Evolutionary conservation across 257 asterid species (phyloP), one percentile per base, ranked within the genome.

Genomic region (Petunia secreta): DNA sequence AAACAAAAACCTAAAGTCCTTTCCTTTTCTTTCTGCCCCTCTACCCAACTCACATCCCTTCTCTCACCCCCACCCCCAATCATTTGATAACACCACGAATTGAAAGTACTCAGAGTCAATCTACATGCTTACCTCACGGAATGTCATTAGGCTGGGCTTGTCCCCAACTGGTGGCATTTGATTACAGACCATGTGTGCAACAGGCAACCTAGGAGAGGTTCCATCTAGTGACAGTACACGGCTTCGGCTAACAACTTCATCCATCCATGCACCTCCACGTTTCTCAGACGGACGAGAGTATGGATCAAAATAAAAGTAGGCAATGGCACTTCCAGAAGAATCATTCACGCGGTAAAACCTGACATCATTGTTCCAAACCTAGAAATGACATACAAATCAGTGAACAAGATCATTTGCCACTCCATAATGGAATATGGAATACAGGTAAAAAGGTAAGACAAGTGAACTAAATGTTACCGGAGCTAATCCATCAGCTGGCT

Each of bases 151-250:
- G 87, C 99, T 96, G 66, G 99, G 99, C 80, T 96, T 96, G 84
- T 96, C 91, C 58, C 99, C 99, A 25, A 96, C 98, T 6, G 99
- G 99, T 82, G 98, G 98, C 98, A 96, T 96, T 87, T 96, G 99
- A 88, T 96, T 96, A 91, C 99, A 96, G 80, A 94, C 97, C 98
- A 96, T 94, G 86, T 91, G 98, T 54, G 98, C 99, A 81, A 90
- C 94, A 84, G 99, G 99, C 88, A 96, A 89, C 89, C 99, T 89
- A 74, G 91, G 87, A 83, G 94, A 84, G 83, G 86, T 84, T 81
- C 97, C 97, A 86, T 91, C 95, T 78, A 60, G 90, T 15, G 98
- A 91, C 83, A 94, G 75, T 87, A 91, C 92, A 80, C 93, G 93
- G 83, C 99, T 96, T 85, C 99, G 92, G 78, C 89, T 88, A 78